phyloP scores from a whole-genome alignment of 1,139 yeast genomes.

The Magnusiomyces suaveolens region DNA sequence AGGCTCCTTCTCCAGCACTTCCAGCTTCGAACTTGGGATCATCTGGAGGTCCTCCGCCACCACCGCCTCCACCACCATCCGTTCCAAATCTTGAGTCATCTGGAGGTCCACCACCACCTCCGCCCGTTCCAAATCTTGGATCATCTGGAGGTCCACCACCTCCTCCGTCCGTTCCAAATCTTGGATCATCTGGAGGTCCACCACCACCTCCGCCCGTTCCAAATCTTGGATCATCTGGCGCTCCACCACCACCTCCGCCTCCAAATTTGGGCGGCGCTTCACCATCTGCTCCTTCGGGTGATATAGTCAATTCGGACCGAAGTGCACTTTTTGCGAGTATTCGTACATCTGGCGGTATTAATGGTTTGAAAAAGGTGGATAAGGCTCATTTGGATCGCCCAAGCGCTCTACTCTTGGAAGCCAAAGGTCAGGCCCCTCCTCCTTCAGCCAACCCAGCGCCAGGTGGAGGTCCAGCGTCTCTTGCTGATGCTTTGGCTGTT shows the following conservation, averaged over 20 bases:
- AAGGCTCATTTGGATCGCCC: constrained; percentile 77
- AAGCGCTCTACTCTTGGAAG: constrained; percentile 59
- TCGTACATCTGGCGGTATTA: constrained; percentile 65
- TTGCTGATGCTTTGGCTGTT: constrained; percentile 82
- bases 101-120: constrained; percentile 27
- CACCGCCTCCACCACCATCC: constrained; percentile 24
- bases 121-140: constrained; percentile 23
- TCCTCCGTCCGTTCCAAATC: constrained; percentile 25
- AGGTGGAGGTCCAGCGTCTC: constrained; percentile 35
- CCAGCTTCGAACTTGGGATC: constrained; percentile 23
- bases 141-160: constrained; percentile 27
- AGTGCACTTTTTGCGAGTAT: constrained; percentile 85
- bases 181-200: constrained; percentile 13
- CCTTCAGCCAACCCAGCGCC: constrained; percentile 19
- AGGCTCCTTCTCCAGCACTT: constrained; percentile 30
- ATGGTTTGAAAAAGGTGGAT: constrained; percentile 41
- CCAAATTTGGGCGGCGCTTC: constrained; percentile 25
- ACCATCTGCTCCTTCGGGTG: constrained; percentile 31
- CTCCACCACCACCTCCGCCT: constrained; percentile 36
- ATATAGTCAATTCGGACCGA: constrained; percentile 46
- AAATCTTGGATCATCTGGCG: constrained; percentile 20
- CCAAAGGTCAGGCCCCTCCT: constrained; percentile 46
- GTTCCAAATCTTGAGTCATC: constrained; percentile 24
- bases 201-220: constrained; percentile 16
- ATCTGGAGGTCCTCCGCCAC: constrained; percentile 26